Evolutionary conservation across 225 moss, liverwort and hornwort genomes (phyloP).

Genomic region (Lunularia cruciata): DNA sequence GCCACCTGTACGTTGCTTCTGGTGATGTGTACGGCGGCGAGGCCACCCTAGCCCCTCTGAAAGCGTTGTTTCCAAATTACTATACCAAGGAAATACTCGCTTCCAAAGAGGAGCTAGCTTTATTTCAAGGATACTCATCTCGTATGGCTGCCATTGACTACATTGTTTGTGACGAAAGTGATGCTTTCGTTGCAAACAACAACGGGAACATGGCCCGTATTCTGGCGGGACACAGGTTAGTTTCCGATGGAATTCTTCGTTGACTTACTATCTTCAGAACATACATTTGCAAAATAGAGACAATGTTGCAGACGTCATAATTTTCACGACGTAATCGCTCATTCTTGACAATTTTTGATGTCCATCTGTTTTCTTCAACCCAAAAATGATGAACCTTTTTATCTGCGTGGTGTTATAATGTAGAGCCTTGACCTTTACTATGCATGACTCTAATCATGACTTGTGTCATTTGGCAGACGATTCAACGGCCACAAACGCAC

Average conservation of each 20-base stretch:
- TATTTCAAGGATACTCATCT: conserved; percentile 68
- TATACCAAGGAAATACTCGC: conserved; percentile 71
- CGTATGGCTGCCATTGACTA: conserved; percentile 99
- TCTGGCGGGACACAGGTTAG: conserved; percentile 90
- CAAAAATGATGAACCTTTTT: too few species aligned
- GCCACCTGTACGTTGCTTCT: conserved; percentile 87
- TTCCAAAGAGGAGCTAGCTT: conserved; percentile 48
- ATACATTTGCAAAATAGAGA: too few species aligned
- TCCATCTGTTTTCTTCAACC: too few species aligned
- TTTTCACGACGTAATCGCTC: too few species aligned
- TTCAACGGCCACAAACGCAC: conserved; percentile 91
- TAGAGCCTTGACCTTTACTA: too few species aligned
- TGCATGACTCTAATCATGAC: too few species aligned
- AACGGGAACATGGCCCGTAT: conserved; percentile 98
- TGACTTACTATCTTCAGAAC: too few species aligned
- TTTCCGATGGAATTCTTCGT: background rate
- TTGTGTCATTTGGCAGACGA: conserved; percentile 54
- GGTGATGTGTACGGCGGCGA: conserved; percentile 96
- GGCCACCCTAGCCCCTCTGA: conserved; percentile 75
- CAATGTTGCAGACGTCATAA: too few species aligned
- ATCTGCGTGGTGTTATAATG: too few species aligned
- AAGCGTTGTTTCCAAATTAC: conserved; percentile 81
- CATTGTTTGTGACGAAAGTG: conserved; percentile 90
- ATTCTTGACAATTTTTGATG: too few species aligned
- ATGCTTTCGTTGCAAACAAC: conserved; percentile 97